Percentiles rank a stretch among this genome's conserved stretches.
These are phyloP conservation scores for Xylaria flabelliformis DNA, from an alignment of 495 filamentous ascomycete genomes.

Conservation along the genomic window DNA sequence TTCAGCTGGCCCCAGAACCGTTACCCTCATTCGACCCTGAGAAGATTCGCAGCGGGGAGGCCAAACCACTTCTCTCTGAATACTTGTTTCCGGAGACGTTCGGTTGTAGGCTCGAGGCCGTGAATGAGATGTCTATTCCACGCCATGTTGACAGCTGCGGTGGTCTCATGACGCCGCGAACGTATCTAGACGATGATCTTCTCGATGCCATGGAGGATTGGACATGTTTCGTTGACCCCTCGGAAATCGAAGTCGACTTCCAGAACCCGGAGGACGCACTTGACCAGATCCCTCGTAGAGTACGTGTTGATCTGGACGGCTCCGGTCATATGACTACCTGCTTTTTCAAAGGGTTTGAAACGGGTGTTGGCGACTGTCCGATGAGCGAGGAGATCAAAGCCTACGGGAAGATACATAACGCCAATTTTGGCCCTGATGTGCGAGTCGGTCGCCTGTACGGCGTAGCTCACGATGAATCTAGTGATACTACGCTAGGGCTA, in stretches of 20 bases:
- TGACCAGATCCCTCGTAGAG: conserved; percentile 18
- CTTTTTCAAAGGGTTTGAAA: conserved; percentile 27
- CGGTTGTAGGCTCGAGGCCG: conserved; percentile 27
- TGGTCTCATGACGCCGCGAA: conserved; percentile 3
- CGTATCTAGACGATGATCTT: background rate
- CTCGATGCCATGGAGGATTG: conserved; percentile 15
- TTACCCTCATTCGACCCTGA: conserved; percentile 32
- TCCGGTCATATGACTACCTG: conserved; percentile 25
- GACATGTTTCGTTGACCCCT: conserved; percentile 27
- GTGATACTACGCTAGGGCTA: background rate
- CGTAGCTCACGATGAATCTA: background rate
- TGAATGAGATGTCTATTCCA: conserved; percentile 27
- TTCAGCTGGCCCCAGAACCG: conserved; percentile 26
- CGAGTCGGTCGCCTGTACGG: conserved; percentile 8
- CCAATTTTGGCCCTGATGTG: conserved; percentile 12
- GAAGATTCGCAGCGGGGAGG: conserved; percentile 27
- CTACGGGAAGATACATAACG: conserved; percentile 16
- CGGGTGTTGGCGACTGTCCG: conserved; percentile 6
- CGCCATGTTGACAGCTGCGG: conserved; percentile 23
- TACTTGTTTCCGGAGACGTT: conserved; percentile 31
- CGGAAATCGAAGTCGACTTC: conserved; percentile 27
- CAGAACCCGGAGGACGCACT: conserved; percentile 22
- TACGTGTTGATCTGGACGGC: conserved; percentile 27
- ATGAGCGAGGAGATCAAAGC: conserved; percentile 33
- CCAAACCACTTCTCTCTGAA: conserved; percentile 31